Evolutionary conservation across 768 basidiomycete genomes (phyloP).

Genomic region (Panellus pusillus): DNA sequence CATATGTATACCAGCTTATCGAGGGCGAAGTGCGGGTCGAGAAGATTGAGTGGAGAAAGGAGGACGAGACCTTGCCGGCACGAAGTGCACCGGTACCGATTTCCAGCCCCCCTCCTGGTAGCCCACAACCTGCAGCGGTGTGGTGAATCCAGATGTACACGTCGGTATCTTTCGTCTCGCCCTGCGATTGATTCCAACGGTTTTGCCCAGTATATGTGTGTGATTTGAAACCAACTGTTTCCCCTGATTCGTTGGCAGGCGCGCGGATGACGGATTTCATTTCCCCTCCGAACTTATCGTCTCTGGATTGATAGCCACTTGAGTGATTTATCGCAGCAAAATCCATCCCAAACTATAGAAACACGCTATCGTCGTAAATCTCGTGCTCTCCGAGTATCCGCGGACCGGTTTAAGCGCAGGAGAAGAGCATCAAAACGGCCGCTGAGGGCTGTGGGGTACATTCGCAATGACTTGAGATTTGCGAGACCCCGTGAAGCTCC

Average conservation of each 20-base stretch:
- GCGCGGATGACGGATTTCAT: neutral
- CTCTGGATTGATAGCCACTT: too few species aligned
- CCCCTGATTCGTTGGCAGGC: too few species aligned
- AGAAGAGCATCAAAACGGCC: constrained; percentile 37
- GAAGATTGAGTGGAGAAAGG: constrained; percentile 70
- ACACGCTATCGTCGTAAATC: constrained; percentile 1
- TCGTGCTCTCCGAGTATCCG: constrained; percentile 19
- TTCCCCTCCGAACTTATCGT: neutral
- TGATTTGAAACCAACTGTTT: too few species aligned
- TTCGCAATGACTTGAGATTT: constrained; percentile 34
- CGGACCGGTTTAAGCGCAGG: constrained; percentile 31
- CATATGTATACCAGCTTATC: constrained; percentile 94
- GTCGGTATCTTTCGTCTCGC: neutral
- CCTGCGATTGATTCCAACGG: neutral
- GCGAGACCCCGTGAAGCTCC: constrained; percentile 29
- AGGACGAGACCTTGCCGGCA: constrained; percentile 15
- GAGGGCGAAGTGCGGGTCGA: constrained; percentile 93
- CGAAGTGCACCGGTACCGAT: constrained; percentile 16
- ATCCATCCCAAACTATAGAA: too few species aligned
- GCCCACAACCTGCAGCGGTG: constrained; percentile 19
- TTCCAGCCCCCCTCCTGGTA: constrained; percentile 18
- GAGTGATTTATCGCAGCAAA: too few species aligned
- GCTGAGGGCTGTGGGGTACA: constrained; percentile 40
- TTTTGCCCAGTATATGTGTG: neutral
- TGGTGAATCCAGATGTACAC: constrained; percentile 4